phyloP scores from a whole-genome alignment of 2,329 filamentous ascomycete genomes.

The Metarhizium brunneum region DNA sequence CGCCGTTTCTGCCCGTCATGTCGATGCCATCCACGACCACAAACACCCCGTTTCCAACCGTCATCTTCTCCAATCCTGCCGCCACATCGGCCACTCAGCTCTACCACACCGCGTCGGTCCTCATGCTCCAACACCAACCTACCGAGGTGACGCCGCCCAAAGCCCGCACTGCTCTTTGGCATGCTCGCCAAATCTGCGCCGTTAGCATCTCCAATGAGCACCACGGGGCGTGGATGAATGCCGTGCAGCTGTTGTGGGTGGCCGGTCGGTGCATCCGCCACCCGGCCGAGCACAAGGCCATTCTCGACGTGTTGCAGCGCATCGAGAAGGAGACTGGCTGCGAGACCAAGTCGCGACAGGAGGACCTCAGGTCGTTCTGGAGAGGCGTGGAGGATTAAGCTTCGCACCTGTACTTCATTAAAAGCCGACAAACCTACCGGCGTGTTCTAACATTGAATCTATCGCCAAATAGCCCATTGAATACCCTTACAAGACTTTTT shows the following conservation, averaged over 20 bases:
- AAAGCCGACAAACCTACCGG: background rate
- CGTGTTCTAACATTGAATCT: too few relatives aligned
- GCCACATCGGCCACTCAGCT: slow-evolving; percentile 46
- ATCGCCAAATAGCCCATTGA: too few relatives aligned
- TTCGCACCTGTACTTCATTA: background rate
- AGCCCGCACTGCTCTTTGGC: slow-evolving; percentile 34
- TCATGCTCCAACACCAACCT: slow-evolving; percentile 39
- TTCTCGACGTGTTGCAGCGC: slow-evolving; percentile 35
- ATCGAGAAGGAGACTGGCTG: slow-evolving; percentile 45
- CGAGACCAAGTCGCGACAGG: slow-evolving; percentile 41
- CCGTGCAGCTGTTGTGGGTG: slow-evolving; percentile 44
- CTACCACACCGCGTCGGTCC: slow-evolving; percentile 42
- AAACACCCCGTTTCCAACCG: slow-evolving; percentile 35
- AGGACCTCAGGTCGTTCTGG: slow-evolving; percentile 43
- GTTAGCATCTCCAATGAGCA: slow-evolving; percentile 44
- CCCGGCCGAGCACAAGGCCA: slow-evolving; percentile 27
- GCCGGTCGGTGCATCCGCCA: slow-evolving; percentile 43
- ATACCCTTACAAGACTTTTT: too few relatives aligned
- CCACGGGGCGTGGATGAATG: slow-evolving; percentile 44
- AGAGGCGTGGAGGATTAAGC: slow-evolving; percentile 25
- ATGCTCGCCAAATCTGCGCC: slow-evolving; percentile 41
- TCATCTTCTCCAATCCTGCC: slow-evolving; percentile 40
- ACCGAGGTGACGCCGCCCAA: slow-evolving; percentile 29
- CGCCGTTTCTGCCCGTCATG: slow-evolving; percentile 17
- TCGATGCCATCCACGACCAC: slow-evolving; percentile 25